Percentiles rank a stretch among this genome's conserved stretches.
phyloP scores from a whole-genome alignment of 2,329 filamentous ascomycete species.

The Aspergillus transmontanensis region DNA sequence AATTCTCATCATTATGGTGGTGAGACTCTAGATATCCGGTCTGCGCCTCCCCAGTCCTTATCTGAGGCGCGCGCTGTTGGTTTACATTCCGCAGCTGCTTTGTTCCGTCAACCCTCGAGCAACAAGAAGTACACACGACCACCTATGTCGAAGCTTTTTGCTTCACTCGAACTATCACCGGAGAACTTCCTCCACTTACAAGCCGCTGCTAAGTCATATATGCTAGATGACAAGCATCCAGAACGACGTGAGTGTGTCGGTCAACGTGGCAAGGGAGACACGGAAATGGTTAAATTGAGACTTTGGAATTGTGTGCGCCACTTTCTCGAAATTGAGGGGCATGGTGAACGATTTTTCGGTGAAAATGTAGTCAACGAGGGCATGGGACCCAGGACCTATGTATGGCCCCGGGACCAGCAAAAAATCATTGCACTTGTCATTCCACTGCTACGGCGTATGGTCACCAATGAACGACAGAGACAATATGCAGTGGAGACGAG shows the following conservation, averaged over 20 bases:
- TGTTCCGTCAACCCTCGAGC: slow-evolving; percentile 54
- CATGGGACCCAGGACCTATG: slow-evolving; percentile 43
- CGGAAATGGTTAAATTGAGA: slow-evolving; percentile 59
- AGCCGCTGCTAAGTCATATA: slow-evolving; percentile 58
- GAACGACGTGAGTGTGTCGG: slow-evolving; percentile 61
- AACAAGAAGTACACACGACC: slow-evolving; percentile 61
- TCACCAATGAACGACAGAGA: slow-evolving; percentile 62
- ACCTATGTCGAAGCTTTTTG: slow-evolving; percentile 60
- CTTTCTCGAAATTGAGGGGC: slow-evolving; percentile 54
- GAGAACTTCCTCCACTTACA: slow-evolving; percentile 60
- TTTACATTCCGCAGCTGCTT: slow-evolving; percentile 56
- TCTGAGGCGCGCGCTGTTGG: slow-evolving; percentile 52
- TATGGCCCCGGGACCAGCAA: slow-evolving; percentile 59
- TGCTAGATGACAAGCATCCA: slow-evolving; percentile 58
- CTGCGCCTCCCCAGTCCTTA: slow-evolving; percentile 40
- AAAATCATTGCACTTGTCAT: slow-evolving; percentile 61
- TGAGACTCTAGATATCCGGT: slow-evolving; percentile 39
- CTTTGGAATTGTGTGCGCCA: slow-evolving; percentile 59
- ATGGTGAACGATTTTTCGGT: slow-evolving; percentile 57
- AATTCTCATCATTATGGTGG: slow-evolving; percentile 31
- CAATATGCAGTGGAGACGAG: slow-evolving; percentile 60
- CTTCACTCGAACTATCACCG: slow-evolving; percentile 57
- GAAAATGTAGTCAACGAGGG: slow-evolving; percentile 47
- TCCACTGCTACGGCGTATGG: slow-evolving; percentile 59
- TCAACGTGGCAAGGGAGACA: slow-evolving; percentile 57